phyloP scores from a whole-genome alignment of 371 early-diverging fungal species.

The Sporodiniella umbellata region DNA sequence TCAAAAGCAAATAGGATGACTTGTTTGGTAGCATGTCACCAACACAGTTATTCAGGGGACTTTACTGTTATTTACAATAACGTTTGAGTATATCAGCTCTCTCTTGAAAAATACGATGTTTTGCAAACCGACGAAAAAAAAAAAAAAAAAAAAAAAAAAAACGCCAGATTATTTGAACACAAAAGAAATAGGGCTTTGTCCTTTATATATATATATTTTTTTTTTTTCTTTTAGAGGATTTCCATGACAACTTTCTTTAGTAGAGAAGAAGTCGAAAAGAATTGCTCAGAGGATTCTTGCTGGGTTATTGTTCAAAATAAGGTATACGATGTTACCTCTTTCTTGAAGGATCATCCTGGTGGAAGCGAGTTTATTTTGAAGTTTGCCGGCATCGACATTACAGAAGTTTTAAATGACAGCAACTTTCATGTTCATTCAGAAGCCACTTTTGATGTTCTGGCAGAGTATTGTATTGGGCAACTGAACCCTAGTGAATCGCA shows the following conservation, averaged over 20 bases:
- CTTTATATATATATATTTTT: too few species aligned
- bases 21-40: too few species aligned
- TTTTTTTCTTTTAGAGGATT: too few species aligned
- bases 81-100: too few species aligned
- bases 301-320: conserved; percentile 94
- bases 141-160: too few species aligned
- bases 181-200: too few species aligned
- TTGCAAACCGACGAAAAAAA: too few species aligned
- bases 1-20: too few species aligned
- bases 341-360: conserved; percentile 82
- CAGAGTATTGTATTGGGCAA: conserved; percentile 77
- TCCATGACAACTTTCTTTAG: not conserved
- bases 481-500: conserved; percentile 35
- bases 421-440: conserved; percentile 80
- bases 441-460: conserved; percentile 80
- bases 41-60: too few species aligned
- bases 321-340: conserved; percentile 93
- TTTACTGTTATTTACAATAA: too few species aligned
- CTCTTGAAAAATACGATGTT: too few species aligned
- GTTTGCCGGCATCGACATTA: conserved; percentile 75
- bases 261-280: conserved; percentile 62
- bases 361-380: conserved; percentile 74
- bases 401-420: conserved; percentile 67
- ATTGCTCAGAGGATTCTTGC: conserved; percentile 82
- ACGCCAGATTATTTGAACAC: too few species aligned